These are phyloP conservation scores for Pseudevernia furfuracea DNA, from an alignment of 495 filamentous ascomycete genomes.

Conservation along the genomic window DNA sequence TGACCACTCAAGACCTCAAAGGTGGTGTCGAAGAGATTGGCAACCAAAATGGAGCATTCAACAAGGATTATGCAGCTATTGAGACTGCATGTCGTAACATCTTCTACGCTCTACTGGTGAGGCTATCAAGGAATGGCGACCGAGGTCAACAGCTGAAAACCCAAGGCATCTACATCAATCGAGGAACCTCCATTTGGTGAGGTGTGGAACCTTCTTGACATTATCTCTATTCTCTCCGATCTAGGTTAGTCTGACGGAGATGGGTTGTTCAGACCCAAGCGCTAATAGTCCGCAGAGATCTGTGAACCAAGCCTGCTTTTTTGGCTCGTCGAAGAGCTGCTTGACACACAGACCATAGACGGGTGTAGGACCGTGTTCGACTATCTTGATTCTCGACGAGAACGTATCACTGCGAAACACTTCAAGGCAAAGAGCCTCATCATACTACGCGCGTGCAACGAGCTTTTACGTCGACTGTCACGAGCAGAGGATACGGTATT, in stretches of 20 bases:
- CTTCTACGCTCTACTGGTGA: constrained; percentile 69
- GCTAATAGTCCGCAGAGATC: constrained; percentile 47
- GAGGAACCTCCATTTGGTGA: constrained; percentile 65
- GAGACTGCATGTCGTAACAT: constrained; percentile 71
- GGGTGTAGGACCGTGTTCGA: constrained; percentile 87
- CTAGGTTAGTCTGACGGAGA: constrained; percentile 40
- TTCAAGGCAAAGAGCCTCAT: constrained; percentile 78
- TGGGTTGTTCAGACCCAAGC: constrained; percentile 26
- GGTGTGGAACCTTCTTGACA: constrained; percentile 90
- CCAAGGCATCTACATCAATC: constrained; percentile 60
- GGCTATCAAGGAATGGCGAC: constrained; percentile 24
- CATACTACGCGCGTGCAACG: constrained; percentile 88
- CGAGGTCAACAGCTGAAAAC: constrained; percentile 18
- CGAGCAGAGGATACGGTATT: constrained; percentile 94
- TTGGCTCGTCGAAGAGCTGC: constrained; percentile 85
- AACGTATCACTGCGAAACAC: constrained; percentile 77
- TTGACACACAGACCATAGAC: constrained; percentile 90
- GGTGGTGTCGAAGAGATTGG: constrained; percentile 27
- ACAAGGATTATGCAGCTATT: constrained; percentile 49
- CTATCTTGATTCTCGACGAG: constrained; percentile 85
- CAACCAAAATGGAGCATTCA: constrained; percentile 18
- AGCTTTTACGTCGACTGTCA: constrained; percentile 82
- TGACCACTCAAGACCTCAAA: constrained; percentile 46
- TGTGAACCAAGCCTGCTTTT: constrained; percentile 79
- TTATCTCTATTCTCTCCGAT: constrained; percentile 80